Evolutionary conservation across 805 yeast genomes (phyloP).

Genomic region (Nakazawaea peltata): DNA sequence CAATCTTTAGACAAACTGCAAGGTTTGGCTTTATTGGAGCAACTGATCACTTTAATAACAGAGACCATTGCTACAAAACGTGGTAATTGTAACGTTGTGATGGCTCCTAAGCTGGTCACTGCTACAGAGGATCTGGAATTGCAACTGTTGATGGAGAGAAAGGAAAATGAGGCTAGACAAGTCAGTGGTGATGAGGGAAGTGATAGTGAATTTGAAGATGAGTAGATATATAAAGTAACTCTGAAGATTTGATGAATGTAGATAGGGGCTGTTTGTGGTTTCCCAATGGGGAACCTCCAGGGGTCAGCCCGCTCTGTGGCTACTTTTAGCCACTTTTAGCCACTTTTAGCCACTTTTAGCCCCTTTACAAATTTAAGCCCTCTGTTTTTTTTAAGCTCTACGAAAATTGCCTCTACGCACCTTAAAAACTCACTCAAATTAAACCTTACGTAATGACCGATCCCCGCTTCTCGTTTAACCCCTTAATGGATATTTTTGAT

Average conservation of each 20-base stretch:
- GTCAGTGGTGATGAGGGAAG: slow-evolving; percentile 72
- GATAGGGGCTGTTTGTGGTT: no score
- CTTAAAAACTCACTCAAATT: no score
- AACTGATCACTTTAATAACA: slow-evolving; percentile 72
- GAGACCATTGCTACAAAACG: slow-evolving; percentile 64
- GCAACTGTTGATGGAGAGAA: slow-evolving; percentile 89
- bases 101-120: slow-evolving; percentile 99
- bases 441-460: no score
- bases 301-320: no score
- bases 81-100: slow-evolving; percentile 85
- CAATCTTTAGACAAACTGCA: slow-evolving; percentile 86
- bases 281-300: no score
- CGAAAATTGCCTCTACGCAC: no score
- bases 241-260: background rate
- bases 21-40: slow-evolving; percentile 73
- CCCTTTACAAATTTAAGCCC: no score
- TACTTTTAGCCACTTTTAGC: no score
- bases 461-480: no score
- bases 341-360: no score
- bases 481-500: no score
- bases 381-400: no score
- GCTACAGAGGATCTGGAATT: slow-evolving; percentile 98
- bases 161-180: slow-evolving; percentile 81
- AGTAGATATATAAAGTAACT: slow-evolving; percentile 3
- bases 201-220: slow-evolving; percentile 23